Evolutionary conservation across 164 flowering plant species (phyloP).

Genomic region (Malania oleifera): DNA sequence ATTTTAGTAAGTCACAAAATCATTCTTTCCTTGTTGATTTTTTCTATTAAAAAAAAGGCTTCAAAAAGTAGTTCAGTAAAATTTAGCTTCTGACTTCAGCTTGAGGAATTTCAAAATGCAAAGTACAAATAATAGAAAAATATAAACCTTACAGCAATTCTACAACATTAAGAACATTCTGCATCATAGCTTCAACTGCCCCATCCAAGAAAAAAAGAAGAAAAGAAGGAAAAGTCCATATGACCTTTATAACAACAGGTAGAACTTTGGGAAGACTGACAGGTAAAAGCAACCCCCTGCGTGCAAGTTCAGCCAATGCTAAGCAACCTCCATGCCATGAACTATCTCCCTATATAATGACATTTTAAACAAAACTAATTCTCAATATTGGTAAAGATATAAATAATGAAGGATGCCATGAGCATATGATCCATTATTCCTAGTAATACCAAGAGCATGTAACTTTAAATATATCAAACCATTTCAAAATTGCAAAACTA

Average conservation of each 20-base stretch:
- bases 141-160: not conserved
- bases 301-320: constrained; percentile 93
- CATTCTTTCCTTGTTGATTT: no score
- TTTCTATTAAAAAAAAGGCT: no score
- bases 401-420: not conserved
- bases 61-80: no score
- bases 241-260: constrained; percentile 79
- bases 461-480: not conserved
- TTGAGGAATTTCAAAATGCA: no score
- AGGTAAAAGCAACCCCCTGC: constrained; percentile 92
- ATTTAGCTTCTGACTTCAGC: no score
- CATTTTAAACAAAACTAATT: not conserved
- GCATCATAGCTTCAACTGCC: not conserved
- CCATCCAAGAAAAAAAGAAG: not conserved
- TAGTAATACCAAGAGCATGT: not conserved
- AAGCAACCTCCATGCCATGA: constrained; percentile 99
- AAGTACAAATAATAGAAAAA: no score
- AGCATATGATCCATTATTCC: not conserved
- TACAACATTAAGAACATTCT: not conserved
- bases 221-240: not conserved
- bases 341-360: constrained; percentile 83
- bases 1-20: no score
- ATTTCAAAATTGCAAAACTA: no score
- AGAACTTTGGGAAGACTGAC: constrained; percentile 81
- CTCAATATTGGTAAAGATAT: not conserved